Conservation (phyloP, 371 early-diverging fungal species). For the Umbelopsis sp. region DNA sequence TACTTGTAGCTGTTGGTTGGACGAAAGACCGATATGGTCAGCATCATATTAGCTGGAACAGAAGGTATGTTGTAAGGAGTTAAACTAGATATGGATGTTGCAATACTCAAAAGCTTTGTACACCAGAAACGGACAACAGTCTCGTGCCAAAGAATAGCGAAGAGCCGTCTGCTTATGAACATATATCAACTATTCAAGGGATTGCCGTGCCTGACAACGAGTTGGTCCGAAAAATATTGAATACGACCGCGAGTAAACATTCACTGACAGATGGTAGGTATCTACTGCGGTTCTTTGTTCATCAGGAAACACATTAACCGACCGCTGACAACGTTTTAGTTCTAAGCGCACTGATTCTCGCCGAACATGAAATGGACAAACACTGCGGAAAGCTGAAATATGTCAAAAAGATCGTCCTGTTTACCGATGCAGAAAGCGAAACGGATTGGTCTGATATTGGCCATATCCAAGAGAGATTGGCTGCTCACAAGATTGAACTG, state of each 20-base stretch:
- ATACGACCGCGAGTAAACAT: slow-evolving; percentile 36
- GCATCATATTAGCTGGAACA: slow-evolving; percentile 42
- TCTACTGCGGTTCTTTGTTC: slow-evolving; percentile 17
- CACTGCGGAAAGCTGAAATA: slow-evolving; percentile 70
- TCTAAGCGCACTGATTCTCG: slow-evolving; percentile 70
- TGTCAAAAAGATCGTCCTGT: slow-evolving; percentile 62
- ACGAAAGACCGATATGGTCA: slow-evolving; percentile 44
- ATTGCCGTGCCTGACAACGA: slow-evolving; percentile 29
- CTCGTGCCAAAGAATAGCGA: slow-evolving; percentile 24
- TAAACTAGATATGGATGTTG: background rate
- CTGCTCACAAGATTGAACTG: slow-evolving; percentile 45
- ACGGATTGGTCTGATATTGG: slow-evolving; percentile 56
- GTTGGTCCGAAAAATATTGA: slow-evolving; percentile 27
- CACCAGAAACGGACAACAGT: slow-evolving; percentile 35
- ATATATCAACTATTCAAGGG: slow-evolving; percentile 26
- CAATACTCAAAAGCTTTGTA: background rate
- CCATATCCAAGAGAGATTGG: slow-evolving; percentile 43
- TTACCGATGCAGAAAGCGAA: slow-evolving; percentile 61
- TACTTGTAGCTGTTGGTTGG: slow-evolving; percentile 32
- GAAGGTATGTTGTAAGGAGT: slow-evolving; percentile 28
- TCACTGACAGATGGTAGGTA: slow-evolving; percentile 42
- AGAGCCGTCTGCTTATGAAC: slow-evolving; percentile 30
- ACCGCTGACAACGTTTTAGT: slow-evolving; percentile 28
- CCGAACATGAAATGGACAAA: slow-evolving; percentile 53
- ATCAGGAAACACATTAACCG: too few relatives aligned